These are phyloP conservation scores for Rhizophagus prolifer DNA, from an alignment of 192 early-diverging fungal species.

Conservation along the genomic window DNA sequence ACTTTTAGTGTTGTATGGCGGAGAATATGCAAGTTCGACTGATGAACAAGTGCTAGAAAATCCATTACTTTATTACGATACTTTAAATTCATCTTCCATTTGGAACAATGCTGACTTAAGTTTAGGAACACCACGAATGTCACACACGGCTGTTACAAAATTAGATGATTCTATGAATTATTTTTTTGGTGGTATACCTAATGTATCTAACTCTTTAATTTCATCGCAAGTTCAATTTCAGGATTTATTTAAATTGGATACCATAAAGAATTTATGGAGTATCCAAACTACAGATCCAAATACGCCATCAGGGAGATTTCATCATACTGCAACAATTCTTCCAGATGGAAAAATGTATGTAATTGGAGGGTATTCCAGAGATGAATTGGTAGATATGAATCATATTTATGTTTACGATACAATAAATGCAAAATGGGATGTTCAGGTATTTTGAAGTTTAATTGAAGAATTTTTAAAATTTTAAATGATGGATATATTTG, in stretches of 20 bases:
- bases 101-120: background rate
- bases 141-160: constrained; percentile 27
- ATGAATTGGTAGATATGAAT: constrained; percentile 5
- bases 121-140: constrained; percentile 4
- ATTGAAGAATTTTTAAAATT: background rate
- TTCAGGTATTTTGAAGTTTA: background rate
- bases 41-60: background rate
- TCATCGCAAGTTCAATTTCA: background rate
- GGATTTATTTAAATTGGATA: constrained; percentile 31
- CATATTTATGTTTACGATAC: constrained; percentile 25
- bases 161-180: constrained; percentile 17
- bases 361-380: constrained; percentile 31
- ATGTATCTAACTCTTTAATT: background rate
- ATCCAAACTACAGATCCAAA: background rate
- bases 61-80: background rate
- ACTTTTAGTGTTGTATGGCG: constrained; percentile 30
- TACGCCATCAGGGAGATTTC: constrained; percentile 29
- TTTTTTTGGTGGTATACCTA: constrained; percentile 33
- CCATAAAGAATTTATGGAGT: constrained; percentile 18
- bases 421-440: background rate
- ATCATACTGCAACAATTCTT: constrained; percentile 31
- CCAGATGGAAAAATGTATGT: constrained; percentile 32
- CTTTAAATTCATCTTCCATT: background rate
- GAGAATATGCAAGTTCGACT: constrained; percentile 9
- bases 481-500: background rate